phyloP scores from a whole-genome alignment of 2,329 filamentous ascomycete genomes.

The Penicillium sp. region DNA sequence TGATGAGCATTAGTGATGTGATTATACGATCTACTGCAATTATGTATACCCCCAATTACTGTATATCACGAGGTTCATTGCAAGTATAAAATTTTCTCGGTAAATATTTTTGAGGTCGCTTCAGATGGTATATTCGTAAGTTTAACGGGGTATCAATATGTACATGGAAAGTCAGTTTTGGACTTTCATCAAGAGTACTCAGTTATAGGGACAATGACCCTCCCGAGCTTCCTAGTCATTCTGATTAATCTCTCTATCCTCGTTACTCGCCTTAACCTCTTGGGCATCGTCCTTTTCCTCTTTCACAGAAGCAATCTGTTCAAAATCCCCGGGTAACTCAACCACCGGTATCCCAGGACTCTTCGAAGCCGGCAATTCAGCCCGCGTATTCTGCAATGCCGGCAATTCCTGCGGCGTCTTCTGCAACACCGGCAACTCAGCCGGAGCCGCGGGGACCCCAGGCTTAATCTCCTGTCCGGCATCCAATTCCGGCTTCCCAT shows the following conservation, averaged over 20 bases:
- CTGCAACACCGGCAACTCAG: constrained; percentile 6
- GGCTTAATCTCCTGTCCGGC: neutral
- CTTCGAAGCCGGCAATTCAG: constrained; percentile 1
- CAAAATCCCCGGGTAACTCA: constrained; percentile 3
- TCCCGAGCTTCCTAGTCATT: neutral
- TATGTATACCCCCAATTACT: constrained; percentile 12
- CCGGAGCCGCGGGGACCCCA: neutral
- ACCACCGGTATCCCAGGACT: constrained; percentile 5
- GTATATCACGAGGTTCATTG: neutral
- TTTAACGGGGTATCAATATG: no score
- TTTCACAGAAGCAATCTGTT: neutral
- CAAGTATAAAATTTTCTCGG: no score
- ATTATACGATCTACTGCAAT: constrained; percentile 5
- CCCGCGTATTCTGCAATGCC: neutral
- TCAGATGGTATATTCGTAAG: no score
- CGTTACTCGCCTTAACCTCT: no score
- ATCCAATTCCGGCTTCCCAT: constrained; percentile 12
- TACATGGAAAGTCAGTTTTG: no score
- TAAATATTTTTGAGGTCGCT: no score
- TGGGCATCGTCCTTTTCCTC: neutral
- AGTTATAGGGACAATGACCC: no score
- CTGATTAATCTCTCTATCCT: neutral
- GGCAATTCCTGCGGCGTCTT: constrained; percentile 2
- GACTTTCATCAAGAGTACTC: no score
- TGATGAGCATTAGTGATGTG: constrained; percentile 8